Evolutionary conservation across 345 rosid species (phyloP).

Genomic region (Brassica incana): DNA sequence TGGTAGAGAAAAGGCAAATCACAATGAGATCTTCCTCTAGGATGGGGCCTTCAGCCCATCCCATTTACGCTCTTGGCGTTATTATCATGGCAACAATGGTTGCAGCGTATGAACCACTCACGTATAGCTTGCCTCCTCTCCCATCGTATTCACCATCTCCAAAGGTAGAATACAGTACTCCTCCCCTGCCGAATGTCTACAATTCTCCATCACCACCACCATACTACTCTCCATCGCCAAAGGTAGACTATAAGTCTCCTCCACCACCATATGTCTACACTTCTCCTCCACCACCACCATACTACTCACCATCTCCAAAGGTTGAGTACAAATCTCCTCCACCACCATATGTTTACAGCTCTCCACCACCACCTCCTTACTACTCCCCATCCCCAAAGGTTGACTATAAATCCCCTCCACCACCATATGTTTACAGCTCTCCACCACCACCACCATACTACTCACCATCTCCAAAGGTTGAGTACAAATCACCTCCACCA

Average conservation of each 20-base stretch:
- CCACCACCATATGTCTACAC: neutral
- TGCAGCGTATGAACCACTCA: neutral
- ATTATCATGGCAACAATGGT: conserved; percentile 7
- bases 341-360: neutral
- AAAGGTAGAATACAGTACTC: neutral
- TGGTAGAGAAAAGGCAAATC: neutral
- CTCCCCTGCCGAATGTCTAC: neutral
- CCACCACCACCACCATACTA: neutral
- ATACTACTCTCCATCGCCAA: neutral
- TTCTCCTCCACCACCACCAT: neutral
- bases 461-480: neutral
- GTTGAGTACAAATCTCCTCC: neutral
- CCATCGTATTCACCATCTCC: neutral
- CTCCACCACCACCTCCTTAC: neutral
- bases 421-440: neutral
- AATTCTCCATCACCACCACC: neutral
- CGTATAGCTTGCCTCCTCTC: neutral
- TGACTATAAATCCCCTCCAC: neutral
- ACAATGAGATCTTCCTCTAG: conserved; percentile 3
- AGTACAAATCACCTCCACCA: neutral
- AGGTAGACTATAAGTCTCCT: neutral
- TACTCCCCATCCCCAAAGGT: neutral
- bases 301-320: neutral
- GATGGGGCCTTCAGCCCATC: conserved; percentile 7
- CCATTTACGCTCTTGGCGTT: neutral